Conservation (phyloP, 2,329 filamentous ascomycete genomes). For the Phoma herbarum region DNA sequence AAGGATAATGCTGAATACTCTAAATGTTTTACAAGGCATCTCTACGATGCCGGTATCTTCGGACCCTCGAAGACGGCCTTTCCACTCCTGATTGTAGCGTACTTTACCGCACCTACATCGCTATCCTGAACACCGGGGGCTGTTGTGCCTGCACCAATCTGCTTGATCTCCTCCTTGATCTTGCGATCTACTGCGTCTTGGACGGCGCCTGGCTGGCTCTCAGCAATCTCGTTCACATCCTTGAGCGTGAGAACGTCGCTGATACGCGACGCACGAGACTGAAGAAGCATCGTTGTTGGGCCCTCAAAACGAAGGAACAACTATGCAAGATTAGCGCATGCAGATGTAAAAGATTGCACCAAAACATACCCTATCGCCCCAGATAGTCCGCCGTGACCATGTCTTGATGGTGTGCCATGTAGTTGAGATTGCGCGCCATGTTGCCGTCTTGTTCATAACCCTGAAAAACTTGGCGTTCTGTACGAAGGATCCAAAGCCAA, state of each 20-base stretch:
- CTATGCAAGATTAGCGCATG: constrained; percentile 44
- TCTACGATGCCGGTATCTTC: constrained; percentile 15
- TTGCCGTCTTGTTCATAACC: constrained; percentile 73
- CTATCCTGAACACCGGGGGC: constrained; percentile 29
- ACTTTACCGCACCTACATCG: constrained; percentile 30
- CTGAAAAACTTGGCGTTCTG: constrained; percentile 77
- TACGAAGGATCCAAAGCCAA: constrained; percentile 69
- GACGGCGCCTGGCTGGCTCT: constrained; percentile 76
- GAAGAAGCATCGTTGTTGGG: constrained; percentile 84
- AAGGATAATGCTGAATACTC: constrained; percentile 8
- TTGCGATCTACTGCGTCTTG: constrained; percentile 59
- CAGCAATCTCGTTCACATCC: constrained; percentile 90
- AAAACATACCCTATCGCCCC: constrained; percentile 78
- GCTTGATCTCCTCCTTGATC: constrained; percentile 49
- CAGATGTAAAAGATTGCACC: background rate
- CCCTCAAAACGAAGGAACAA: constrained; percentile 91
- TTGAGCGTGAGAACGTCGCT: constrained; percentile 78
- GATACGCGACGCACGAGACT: constrained; percentile 82
- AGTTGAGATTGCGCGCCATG: constrained; percentile 75
- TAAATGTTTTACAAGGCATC: constrained; percentile 26
- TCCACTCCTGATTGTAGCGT: constrained; percentile 40
- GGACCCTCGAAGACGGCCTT: constrained; percentile 39
- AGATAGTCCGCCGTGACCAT: constrained; percentile 80
- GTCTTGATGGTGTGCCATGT: constrained; percentile 76
- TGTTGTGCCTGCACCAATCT: constrained; percentile 35